A percentile compares a stretch with the other conserved stretches of the same genome.
phyloP scores from a whole-genome alignment of 768 basidiomycete genomes.

The Punctularia strigosozonata region DNA sequence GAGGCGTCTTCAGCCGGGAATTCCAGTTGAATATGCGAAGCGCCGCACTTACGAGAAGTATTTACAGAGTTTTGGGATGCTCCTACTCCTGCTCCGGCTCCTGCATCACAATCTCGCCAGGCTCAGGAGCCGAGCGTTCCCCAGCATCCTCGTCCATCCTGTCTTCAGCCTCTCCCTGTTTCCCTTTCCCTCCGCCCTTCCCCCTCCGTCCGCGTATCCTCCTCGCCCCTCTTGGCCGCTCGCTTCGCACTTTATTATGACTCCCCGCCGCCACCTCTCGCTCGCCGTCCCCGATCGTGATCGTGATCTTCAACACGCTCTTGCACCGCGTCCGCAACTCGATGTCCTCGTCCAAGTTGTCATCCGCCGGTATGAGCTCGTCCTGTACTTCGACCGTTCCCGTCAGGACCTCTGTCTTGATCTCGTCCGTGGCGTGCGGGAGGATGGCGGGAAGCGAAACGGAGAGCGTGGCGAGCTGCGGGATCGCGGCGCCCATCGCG shows the following conservation, averaged over 20 bases:
- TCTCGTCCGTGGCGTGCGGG: slow-evolving; percentile 52
- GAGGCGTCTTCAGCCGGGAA: too few species aligned
- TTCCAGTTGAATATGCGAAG: too few species aligned
- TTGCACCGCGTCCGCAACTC: slow-evolving; percentile 52
- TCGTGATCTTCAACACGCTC: slow-evolving; percentile 46
- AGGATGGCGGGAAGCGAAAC: slow-evolving; percentile 64
- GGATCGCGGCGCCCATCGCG: slow-evolving; percentile 87
- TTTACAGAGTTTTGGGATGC: too few species aligned
- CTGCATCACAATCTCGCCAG: slow-evolving; percentile 24
- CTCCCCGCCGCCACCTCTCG: slow-evolving; percentile 33
- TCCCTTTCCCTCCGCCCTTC: slow-evolving; percentile 3
- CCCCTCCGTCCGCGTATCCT: slow-evolving; percentile 11
- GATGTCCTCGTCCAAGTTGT: slow-evolving; percentile 65
- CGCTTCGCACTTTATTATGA: too few species aligned
- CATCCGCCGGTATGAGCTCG: slow-evolving; percentile 66
- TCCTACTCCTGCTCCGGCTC: slow-evolving; percentile 38
- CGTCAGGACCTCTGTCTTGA: slow-evolving; percentile 50
- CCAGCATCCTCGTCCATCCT: slow-evolving; percentile 2
- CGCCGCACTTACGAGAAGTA: too few species aligned
- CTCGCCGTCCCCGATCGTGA: slow-evolving; percentile 55
- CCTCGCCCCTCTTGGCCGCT: neutral
- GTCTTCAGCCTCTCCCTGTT: slow-evolving; percentile 1
- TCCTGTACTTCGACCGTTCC: slow-evolving; percentile 68
- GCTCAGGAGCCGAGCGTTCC: slow-evolving; percentile 9
- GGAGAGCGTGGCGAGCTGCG: slow-evolving; percentile 58